phyloP scores from a whole-genome alignment of 768 basidiomycete genomes.

The Leccinum disarticulatum region DNA sequence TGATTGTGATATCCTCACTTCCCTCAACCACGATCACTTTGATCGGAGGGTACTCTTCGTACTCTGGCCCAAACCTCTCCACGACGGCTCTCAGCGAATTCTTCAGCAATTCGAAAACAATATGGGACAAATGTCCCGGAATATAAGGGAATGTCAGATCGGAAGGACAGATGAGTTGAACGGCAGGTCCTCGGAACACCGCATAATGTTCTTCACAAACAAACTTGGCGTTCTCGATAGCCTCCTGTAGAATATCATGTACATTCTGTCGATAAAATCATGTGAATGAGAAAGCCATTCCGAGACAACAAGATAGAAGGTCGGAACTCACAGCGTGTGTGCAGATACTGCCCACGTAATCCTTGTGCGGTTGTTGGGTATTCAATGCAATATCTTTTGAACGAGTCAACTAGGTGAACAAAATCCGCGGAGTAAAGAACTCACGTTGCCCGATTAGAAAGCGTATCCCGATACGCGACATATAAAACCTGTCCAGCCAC shows the following conservation, averaged over 20 bases:
- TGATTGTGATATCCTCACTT: conserved; percentile 98
- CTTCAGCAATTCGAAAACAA: conserved; percentile 95
- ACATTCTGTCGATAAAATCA: conserved; percentile 58
- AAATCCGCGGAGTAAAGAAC: conserved; percentile 23
- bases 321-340: conserved; percentile 71
- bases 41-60: conserved; percentile 50
- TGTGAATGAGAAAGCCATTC: not conserved
- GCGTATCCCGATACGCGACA: conserved; percentile 92
- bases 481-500: conserved; percentile 98
- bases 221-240: conserved; percentile 94
- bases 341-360: conserved; percentile 97
- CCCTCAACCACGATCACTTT: conserved; percentile 83
- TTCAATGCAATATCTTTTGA: conserved; percentile 86
- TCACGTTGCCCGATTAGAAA: conserved; percentile 95
- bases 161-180: conserved; percentile 91
- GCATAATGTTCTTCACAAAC: conserved; percentile 95
- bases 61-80: conserved; percentile 82
- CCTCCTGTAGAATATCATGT: conserved; percentile 94
- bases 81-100: conserved; percentile 97
- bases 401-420: not conserved
- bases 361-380: conserved; percentile 80
- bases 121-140: conserved; percentile 94
- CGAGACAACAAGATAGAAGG: not conserved
- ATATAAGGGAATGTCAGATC: conserved; percentile 91
- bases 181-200: conserved; percentile 93